Base-by-base conservation (phyloP, 2,329 filamentous ascomycete species). In the Teratosphaeria epicoccoides region DNA sequence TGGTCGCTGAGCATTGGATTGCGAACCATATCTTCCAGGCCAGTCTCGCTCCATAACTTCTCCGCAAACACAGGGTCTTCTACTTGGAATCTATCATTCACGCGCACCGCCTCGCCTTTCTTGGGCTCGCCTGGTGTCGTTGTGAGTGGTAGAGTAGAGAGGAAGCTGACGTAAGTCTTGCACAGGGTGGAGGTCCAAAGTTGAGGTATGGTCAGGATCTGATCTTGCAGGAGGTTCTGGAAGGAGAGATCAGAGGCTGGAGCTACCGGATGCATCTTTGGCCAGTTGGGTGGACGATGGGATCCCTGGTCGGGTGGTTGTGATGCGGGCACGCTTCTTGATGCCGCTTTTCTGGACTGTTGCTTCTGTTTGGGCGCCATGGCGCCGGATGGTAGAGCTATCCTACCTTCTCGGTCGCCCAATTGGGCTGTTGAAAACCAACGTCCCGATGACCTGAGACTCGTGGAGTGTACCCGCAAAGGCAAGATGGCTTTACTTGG, bases 31-130 rank as follows among this genome's bases (percentile, higher is more conserved):
- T 85, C 80, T 60, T 78, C 82, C 57, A 97, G 69, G 0, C 84
- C 85, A 1, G 89, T 95, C 55, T 80, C 76, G 44, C 77, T 76
- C 89, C 90, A 97, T 12, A 96, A 69, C 50, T 78, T 74, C 61
- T 81, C 76, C 0, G 90, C 87, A 67, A 96, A 95, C 0, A 58
- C 68, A 24, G 79, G 70, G 70, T 96, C 90, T 24, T 89, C 74
- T 20, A 95, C 73, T 70, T 95, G 88, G 61, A 85, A 95, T 10
- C 91, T 82, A 66, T 96, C 91, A 66, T 96, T 96, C 46, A 95
- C 86, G 29, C 91, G 78, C 6, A 88, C 78, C 1, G 89, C 89
- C 51, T 93, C 84, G 46, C 87, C 88, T 55, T 81, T 83, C 67
- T 87, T 91, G 1, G 88, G 88, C 55, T 81, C 82, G 0, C 81